phyloP scores from a whole-genome alignment of 2,329 filamentous ascomycete genomes.

The Alternaria sp. region DNA sequence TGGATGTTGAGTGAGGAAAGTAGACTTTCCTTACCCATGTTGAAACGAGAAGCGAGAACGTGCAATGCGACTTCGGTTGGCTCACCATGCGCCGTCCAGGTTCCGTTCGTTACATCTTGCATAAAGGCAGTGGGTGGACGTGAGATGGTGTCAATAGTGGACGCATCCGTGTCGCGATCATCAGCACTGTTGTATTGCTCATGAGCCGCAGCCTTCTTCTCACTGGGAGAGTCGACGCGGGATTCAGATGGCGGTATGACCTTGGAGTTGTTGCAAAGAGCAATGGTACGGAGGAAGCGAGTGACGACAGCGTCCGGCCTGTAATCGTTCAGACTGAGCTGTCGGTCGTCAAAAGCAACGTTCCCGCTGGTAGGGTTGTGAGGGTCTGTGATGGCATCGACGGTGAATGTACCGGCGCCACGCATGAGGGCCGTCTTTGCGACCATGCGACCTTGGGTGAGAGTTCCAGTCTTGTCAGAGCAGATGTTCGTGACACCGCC shows the following conservation, averaged over 20 bases:
- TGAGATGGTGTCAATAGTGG: slow-evolving; percentile 40
- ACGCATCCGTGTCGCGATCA: slow-evolving; percentile 40
- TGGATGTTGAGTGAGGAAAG: slow-evolving; percentile 35
- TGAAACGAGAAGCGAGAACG: slow-evolving; percentile 49
- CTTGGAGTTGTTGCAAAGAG: slow-evolving; percentile 50
- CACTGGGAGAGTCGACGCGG: slow-evolving; percentile 56
- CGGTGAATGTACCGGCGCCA: slow-evolving; percentile 39
- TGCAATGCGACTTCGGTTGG: slow-evolving; percentile 50
- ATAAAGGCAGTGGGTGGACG: slow-evolving; percentile 35
- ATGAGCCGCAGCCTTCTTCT: slow-evolving; percentile 53
- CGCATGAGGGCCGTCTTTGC: slow-evolving; percentile 47
- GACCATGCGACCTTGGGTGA: slow-evolving; percentile 51
- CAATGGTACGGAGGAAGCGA: slow-evolving; percentile 46
- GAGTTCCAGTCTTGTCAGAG: slow-evolving; percentile 50
- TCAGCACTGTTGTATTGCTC: slow-evolving; percentile 33
- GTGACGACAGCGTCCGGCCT: slow-evolving; percentile 25
- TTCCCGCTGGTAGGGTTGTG: slow-evolving; percentile 45
- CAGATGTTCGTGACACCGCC: slow-evolving; percentile 52
- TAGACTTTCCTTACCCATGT: slow-evolving; percentile 42
- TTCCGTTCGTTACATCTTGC: slow-evolving; percentile 19
- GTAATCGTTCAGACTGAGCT: slow-evolving; percentile 33
- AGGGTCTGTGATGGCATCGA: slow-evolving; percentile 45
- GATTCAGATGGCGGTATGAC: slow-evolving; percentile 33
- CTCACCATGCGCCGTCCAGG: slow-evolving; percentile 46
- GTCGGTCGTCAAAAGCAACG: slow-evolving; percentile 37